Evolutionary conservation across 441 rosid species (phyloP), one percentile per base, ranked within the genome.

Genomic region (Eugenia klotzschiana): DNA sequence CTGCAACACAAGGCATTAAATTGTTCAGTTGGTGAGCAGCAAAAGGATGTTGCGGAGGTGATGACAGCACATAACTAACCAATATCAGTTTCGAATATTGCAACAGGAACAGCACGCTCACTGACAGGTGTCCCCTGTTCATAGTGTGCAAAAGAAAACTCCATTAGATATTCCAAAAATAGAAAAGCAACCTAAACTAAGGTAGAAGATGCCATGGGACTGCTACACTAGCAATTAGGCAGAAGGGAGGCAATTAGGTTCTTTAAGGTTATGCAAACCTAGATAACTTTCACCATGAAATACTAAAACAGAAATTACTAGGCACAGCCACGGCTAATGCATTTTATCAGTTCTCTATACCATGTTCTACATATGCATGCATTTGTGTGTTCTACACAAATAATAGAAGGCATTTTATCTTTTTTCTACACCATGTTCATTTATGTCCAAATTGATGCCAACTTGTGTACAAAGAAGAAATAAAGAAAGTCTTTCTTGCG

Each of bases 41-140:
- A 89, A 81, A 72, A 51, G 81, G 53, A 84, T 56, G 60, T 83
- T 84, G 86, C 57, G 51, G 79, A 88, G 86, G 64, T 86, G 86
- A 87, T 37, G 81, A 82, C 52, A 51, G 81, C 43, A 80, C 83
- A 84, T 79, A 13, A 60, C 83, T 86, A 89, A 95, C 99, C 98
- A 23, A 93, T 79, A 79, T 97, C 93, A 50, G 98, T 92, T 91
- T 92, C 96, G 89, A 97, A 97, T 91, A 97, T 95, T 84, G 99
- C 98, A 88, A 97, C 98, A 85, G 99, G 99, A 88, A 97, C 93
- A 88, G 99, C 99, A 85, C 99, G 98, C 87, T 97, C 99, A 43
- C 99, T 97, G 74, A 97, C 99, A 85, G 99, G 97, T 72, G 97
- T 91, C 83, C 98, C 99, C 99, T 95, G 93, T 86, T 86, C 90